Evolutionary conservation across 352 stramenopile species (phyloP), one percentile per base, ranked within the genome.

Genomic region (Globisporangium barbulae): DNA sequence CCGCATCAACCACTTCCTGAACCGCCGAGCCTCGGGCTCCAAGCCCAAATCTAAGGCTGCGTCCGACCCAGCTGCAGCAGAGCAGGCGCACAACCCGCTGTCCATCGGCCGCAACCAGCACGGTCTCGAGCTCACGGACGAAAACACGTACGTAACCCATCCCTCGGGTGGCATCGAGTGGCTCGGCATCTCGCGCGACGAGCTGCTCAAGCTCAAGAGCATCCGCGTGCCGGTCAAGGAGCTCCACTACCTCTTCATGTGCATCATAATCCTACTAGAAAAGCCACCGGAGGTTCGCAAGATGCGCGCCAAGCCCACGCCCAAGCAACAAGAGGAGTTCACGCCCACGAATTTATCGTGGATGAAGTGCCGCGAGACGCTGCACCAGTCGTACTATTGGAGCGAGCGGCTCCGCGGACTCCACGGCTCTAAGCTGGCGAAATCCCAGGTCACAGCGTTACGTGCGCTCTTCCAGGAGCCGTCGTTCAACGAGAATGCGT

Each of bases 231-330:
- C 82, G 5, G 70, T 87, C 9, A 79, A 78, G 56, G 85, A 91
- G 72, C 70, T 93, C 15, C 85, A 93, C 53, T 89, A 82, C 50
- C 70, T 93, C 4, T 83, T 91, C 68, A 89, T 93, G 77, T 91
- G 82, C 56, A 69, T 93, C 44, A 73, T 87, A n/a, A 65, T 90
- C 3, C 61, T 93, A 22, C 59, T 91, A 7, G 75, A 91, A 19
- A 78, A 72, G n/a, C 72, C 81, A 2, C 63, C 73, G 3, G 30
- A 56, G 50, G 21, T 6, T 19, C 74, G 85, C 55, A 74, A 75
- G 47, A 55, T 71, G 3, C 53, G 52, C 15, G 68, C 54, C 4
- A 74, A 78, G 41, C 72, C 74, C 28, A 84, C 69, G 0, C 56
- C 68, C 1, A 81, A 82, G 56, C 67, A 76, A 21, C 70, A 81